Evolutionary conservation across 2,329 filamentous ascomycete genomes (phyloP).

Genomic region (Huntiella omanensis): DNA sequence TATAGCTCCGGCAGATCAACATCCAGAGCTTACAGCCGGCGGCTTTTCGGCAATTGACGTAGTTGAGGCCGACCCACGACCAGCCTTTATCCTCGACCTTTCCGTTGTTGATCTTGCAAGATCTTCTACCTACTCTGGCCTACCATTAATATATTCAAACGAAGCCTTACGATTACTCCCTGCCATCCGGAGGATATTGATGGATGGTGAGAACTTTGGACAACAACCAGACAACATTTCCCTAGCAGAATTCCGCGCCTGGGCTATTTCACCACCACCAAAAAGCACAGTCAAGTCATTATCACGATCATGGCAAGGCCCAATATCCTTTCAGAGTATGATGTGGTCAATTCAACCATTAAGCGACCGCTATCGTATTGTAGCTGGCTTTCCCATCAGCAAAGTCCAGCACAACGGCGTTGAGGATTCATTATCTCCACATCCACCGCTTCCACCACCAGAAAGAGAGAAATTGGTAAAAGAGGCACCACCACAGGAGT

Average conservation of each 20-base stretch:
- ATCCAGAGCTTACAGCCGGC: constrained; percentile 17
- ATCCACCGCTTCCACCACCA: too few relatives aligned
- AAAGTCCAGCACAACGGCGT: background rate
- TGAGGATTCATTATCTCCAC: background rate
- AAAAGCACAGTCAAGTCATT: too few relatives aligned
- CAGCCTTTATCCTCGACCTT: constrained; percentile 58
- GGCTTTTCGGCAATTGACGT: constrained; percentile 52
- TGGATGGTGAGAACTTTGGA: background rate
- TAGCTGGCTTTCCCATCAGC: background rate
- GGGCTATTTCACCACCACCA: background rate
- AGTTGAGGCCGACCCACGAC: constrained; percentile 57
- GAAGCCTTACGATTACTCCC: constrained; percentile 41
- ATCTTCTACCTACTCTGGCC: constrained; percentile 26
- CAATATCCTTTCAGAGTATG: background rate
- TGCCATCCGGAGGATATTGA: constrained; percentile 15
- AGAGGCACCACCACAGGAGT: too few relatives aligned
- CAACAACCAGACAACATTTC: background rate
- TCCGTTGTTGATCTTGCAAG: constrained; percentile 21
- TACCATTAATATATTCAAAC: constrained; percentile 52
- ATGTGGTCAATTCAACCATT: background rate
- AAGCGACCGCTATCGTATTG: background rate
- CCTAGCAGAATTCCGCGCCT: background rate
- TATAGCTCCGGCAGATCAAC: background rate
- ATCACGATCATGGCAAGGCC: background rate
- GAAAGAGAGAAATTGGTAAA: too few relatives aligned